A percentile compares a stretch with the other conserved stretches of the same genome.
These are phyloP conservation scores for Penicillium atrosanguineum DNA, from an alignment of 495 filamentous ascomycete genomes.

Conservation along the genomic window DNA sequence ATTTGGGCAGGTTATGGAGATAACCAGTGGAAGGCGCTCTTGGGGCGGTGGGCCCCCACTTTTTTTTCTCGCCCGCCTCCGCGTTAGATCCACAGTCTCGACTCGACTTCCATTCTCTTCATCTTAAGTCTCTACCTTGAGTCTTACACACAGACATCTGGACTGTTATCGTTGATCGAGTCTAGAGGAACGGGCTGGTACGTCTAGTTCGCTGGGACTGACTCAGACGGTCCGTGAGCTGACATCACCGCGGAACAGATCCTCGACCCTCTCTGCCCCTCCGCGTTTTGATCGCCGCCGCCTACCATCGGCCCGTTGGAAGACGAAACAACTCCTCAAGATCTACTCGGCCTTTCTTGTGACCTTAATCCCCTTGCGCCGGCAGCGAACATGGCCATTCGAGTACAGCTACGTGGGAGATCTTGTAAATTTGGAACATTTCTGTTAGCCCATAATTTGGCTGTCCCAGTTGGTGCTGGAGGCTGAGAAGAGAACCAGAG, in stretches of 20 bases:
- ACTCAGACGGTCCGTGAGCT: not conserved
- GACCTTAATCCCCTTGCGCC: not conserved
- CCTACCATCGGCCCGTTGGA: not conserved
- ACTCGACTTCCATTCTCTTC: not conserved
- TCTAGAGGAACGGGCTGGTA: conserved; percentile 1
- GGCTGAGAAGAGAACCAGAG: conserved; percentile 15
- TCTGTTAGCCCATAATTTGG: conserved; percentile 7
- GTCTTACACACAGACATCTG: no score
- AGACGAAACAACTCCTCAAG: not conserved
- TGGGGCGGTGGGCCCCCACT: no score
- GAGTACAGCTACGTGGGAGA: conserved; percentile 14
- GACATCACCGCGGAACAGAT: not conserved
- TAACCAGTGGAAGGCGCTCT: no score
- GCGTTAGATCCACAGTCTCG: not conserved
- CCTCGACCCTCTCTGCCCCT: not conserved
- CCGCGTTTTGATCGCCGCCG: conserved; percentile 2
- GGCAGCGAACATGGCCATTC: conserved; percentile 28
- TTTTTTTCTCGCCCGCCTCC: no score
- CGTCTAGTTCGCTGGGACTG: not conserved
- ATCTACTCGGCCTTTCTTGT: not conserved
- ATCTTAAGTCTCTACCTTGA: not conserved
- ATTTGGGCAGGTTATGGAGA: no score
- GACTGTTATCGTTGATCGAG: no score
- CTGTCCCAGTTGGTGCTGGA: conserved; percentile 17
- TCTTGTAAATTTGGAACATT: conserved; percentile 15